Percentiles rank a stretch among this genome's conserved stretches.
These are phyloP conservation scores for Ceratocystis lukuohia DNA, from an alignment of 2,329 filamentous ascomycete species.

Conservation along the genomic window DNA sequence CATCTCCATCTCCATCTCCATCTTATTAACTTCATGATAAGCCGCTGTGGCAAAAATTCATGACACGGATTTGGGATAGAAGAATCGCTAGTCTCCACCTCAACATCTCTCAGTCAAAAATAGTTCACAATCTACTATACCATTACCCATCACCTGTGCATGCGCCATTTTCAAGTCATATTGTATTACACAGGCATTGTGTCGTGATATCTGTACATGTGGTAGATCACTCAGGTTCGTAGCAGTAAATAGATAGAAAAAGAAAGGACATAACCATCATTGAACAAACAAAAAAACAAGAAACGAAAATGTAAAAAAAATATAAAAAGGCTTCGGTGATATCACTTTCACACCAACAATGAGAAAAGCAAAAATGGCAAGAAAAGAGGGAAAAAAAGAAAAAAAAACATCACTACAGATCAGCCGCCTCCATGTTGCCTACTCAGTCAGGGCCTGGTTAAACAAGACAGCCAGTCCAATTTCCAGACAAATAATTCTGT, in stretches of 20 bases:
- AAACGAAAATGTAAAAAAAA: neutral
- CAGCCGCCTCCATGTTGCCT: neutral
- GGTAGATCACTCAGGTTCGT: neutral
- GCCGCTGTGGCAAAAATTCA: no score
- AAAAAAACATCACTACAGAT: neutral
- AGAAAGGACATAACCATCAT: conserved; percentile 11
- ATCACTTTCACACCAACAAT: neutral
- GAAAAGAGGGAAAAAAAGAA: neutral
- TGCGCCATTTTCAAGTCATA: neutral
- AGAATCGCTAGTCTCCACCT: no score
- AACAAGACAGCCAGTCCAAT: neutral
- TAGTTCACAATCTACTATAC: neutral
- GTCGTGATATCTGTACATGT: no score
- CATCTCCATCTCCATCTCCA: no score
- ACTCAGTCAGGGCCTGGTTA: neutral
- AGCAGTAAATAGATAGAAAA: neutral
- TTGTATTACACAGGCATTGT: neutral
- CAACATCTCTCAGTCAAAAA: no score
- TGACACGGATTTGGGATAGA: no score
- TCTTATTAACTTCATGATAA: no score
- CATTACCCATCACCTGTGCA: neutral
- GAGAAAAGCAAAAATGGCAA: neutral
- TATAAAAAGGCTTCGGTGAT: conserved; percentile 8
- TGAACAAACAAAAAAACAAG: conserved; percentile 5
- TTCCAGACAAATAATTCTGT: neutral